A percentile compares a stretch with the other conserved stretches of the same genome.
phyloP scores from a whole-genome alignment of 73 alveolate species.

The Stentor coeruleus region DNA sequence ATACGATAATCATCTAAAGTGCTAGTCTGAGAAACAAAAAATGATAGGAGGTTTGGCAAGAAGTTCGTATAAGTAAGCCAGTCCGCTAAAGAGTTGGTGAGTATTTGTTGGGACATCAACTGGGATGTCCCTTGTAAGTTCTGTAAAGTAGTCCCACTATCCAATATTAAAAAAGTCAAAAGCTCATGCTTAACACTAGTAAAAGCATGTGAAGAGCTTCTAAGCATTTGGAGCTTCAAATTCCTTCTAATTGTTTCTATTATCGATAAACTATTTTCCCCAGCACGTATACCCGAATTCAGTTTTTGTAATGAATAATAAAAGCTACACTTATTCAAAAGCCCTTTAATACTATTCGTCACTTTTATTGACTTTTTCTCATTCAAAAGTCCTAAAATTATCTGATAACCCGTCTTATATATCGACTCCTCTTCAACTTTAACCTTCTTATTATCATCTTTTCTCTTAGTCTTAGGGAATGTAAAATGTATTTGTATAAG shows the following conservation, averaged over 20 bases:
- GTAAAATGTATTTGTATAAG: neutral
- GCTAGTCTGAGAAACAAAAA: neutral
- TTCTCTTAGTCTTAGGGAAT: neutral
- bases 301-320: neutral
- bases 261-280: neutral
- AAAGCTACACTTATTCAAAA: neutral
- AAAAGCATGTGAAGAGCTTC: conserved; percentile 5
- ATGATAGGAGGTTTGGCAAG: neutral
- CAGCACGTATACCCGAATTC: too few relatives aligned
- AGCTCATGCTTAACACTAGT: conserved; percentile 13
- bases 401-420: neutral
- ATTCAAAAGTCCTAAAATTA: neutral
- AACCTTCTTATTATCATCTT: neutral
- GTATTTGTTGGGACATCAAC: neutral
- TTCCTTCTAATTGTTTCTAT: neutral
- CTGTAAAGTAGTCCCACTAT: neutral
- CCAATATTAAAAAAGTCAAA: neutral
- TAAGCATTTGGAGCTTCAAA: conserved; percentile 17
- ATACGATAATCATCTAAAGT: neutral
- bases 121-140: neutral
- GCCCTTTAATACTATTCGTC: neutral
- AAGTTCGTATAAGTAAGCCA: neutral
- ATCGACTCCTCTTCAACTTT: conserved; percentile 3
- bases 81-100: neutral
- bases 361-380: conserved; percentile 18